phyloP scores from a whole-genome alignment of 768 basidiomycete genomes.

The Pilatotrama ljubarskyi region DNA sequence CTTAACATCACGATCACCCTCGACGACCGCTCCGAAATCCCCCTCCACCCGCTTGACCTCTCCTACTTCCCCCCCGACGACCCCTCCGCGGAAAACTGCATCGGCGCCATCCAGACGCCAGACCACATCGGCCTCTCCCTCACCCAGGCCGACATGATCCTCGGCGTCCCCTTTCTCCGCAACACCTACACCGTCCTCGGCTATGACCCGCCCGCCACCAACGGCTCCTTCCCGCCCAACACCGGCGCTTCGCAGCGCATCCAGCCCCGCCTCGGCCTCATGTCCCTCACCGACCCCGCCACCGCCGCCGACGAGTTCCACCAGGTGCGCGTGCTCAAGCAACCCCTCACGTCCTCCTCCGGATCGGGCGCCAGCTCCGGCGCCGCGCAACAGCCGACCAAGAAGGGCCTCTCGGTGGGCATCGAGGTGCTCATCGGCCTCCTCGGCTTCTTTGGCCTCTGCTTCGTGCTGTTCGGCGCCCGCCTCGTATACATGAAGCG shows the following conservation, averaged over 20 bases:
- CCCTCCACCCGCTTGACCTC: conserved; percentile 77
- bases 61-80: conserved; percentile 47
- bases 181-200: conserved; percentile 79
- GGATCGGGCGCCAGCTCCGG: conserved; percentile 33
- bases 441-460: conserved; percentile 57
- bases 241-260: conserved; percentile 18
- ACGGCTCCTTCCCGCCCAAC: conserved; percentile 46
- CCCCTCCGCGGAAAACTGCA: conserved; percentile 49
- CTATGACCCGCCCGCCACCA: conserved; percentile 47
- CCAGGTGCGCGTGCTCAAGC: conserved; percentile 64
- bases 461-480: conserved; percentile 51
- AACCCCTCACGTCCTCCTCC: conserved; percentile 49
- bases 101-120: conserved; percentile 67
- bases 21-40: conserved; percentile 53
- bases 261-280: conserved; percentile 58
- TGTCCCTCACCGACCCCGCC: conserved; percentile 62
- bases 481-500: conserved; percentile 52
- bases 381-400: conserved; percentile 20
- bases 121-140: conserved; percentile 42
- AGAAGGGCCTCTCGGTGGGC: conserved; percentile 54
- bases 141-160: conserved; percentile 64
- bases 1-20: conserved; percentile 73
- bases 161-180: conserved; percentile 77
- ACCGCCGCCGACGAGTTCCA: conserved; percentile 67
- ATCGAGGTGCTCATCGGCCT: conserved; percentile 63